Conservation (phyloP, 1,139 yeast genomes). For the Debaryomyces singareniensis region DNA sequence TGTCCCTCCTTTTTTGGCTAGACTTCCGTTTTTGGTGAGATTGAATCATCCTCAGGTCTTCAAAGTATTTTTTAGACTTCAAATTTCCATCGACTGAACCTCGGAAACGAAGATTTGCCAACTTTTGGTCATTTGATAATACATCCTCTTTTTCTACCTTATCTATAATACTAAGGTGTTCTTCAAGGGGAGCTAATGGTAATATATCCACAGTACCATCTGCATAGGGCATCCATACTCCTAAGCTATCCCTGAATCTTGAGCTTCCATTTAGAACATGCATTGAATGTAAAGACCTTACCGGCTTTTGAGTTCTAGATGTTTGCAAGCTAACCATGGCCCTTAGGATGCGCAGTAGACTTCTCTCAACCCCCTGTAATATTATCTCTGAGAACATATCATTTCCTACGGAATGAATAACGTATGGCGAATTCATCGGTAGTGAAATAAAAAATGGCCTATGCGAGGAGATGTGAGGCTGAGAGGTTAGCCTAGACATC, state of each 20-base stretch:
- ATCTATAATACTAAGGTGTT: conserved; percentile 15
- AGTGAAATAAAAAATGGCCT: conserved; percentile 61
- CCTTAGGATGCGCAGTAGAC: conserved; percentile 36
- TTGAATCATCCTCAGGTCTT: conserved; percentile 14
- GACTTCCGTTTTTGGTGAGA: background rate
- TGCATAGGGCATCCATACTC: conserved; percentile 69
- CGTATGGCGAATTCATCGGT: conserved; percentile 60
- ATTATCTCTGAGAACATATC: conserved; percentile 47
- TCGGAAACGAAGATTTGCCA: conserved; percentile 52
- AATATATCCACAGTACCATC: conserved; percentile 55
- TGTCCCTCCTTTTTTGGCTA: background rate
- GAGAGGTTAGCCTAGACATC: conserved; percentile 9
- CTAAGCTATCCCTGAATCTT: conserved; percentile 52
- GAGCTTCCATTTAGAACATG: conserved; percentile 55
- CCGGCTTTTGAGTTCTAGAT: conserved; percentile 35
- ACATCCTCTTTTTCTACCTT: conserved; percentile 8
- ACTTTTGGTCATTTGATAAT: conserved; percentile 9
- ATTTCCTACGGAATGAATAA: conserved; percentile 51
- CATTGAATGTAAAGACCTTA: conserved; percentile 49
- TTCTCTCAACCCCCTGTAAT: conserved; percentile 51
- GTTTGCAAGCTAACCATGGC: conserved; percentile 22
- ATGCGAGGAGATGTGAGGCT: conserved; percentile 44
- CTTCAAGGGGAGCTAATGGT: conserved; percentile 43
- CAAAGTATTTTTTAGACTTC: conserved; percentile 28
- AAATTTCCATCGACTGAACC: conserved; percentile 37